Conservation (phyloP, 768 basidiomycete species). For the Chalciporus pseudorubinellus region DNA sequence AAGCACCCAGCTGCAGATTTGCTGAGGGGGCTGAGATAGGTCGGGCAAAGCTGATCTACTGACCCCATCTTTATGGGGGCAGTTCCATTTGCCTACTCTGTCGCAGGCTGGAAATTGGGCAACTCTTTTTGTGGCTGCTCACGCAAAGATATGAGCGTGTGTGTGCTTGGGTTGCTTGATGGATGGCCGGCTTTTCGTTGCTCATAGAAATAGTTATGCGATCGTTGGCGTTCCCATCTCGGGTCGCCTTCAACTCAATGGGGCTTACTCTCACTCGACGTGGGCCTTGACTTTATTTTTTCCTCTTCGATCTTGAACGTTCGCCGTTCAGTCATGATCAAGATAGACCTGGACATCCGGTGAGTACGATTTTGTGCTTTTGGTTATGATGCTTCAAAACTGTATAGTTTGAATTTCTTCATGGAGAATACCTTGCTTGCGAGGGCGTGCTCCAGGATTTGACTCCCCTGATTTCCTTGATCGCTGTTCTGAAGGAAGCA, state of each 20-base stretch:
- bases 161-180: slow-evolving; percentile 41
- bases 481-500: neutral
- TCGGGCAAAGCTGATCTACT: slow-evolving; percentile 50
- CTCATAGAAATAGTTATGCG: slow-evolving; percentile 91
- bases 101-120: slow-evolving; percentile 38
- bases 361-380: slow-evolving; percentile 24
- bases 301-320: slow-evolving; percentile 43
- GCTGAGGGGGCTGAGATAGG: slow-evolving; percentile 54
- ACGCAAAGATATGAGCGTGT: slow-evolving; percentile 78
- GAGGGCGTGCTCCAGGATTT: slow-evolving; percentile 73
- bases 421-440: slow-evolving; percentile 68
- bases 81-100: slow-evolving; percentile 57
- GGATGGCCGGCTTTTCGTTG: slow-evolving; percentile 51
- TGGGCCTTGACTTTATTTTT: slow-evolving; percentile 49
- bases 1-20: slow-evolving; percentile 74
- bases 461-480: slow-evolving; percentile 44
- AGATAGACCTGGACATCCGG: slow-evolving; percentile 3
- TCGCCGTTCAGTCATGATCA: slow-evolving; percentile 43
- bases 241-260: slow-evolving; percentile 72
- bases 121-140: slow-evolving; percentile 41
- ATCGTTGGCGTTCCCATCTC: slow-evolving; percentile 48
- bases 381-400: slow-evolving; percentile 53
- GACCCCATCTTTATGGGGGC: slow-evolving; percentile 21
- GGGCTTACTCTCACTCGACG: slow-evolving; percentile 86
- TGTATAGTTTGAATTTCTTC: slow-evolving; percentile 82